Percentiles rank a stretch among this genome's conserved stretches.
These are phyloP conservation scores for Neopestalotiopsis clavispora DNA, from an alignment of 2,329 filamentous ascomycete species.

Conservation along the genomic window DNA sequence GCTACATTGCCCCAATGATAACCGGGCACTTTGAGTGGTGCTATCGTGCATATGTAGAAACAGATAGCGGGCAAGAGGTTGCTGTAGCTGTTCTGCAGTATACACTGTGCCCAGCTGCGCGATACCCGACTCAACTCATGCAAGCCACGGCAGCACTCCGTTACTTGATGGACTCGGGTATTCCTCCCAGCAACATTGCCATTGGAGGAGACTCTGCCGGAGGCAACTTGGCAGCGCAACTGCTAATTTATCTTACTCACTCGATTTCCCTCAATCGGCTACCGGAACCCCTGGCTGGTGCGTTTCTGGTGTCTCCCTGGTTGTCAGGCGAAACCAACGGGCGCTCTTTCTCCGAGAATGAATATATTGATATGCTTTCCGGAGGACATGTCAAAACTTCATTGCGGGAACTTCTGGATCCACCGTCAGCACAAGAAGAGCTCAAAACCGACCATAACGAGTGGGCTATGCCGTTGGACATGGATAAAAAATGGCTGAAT, in stretches of 20 bases:
- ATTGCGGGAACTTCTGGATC: neutral
- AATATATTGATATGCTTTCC: slow-evolving; percentile 39
- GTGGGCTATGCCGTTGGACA: slow-evolving; percentile 36
- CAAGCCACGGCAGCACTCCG: slow-evolving; percentile 38
- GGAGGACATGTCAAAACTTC: neutral
- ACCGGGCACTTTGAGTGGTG: slow-evolving; percentile 21
- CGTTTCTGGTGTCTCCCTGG: slow-evolving; percentile 40
- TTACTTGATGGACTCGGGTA: slow-evolving; percentile 34
- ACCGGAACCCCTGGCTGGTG: slow-evolving; percentile 34
- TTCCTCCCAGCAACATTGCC: slow-evolving; percentile 35
- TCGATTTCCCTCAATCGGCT: slow-evolving; percentile 30
- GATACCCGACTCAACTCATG: slow-evolving; percentile 37
- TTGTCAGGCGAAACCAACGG: slow-evolving; percentile 27
- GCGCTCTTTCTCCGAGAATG: slow-evolving; percentile 33
- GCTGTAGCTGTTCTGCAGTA: slow-evolving; percentile 42
- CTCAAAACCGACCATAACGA: slow-evolving; percentile 19
- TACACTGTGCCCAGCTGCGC: slow-evolving; percentile 34
- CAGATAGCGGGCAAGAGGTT: slow-evolving; percentile 23
- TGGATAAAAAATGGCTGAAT: slow-evolving; percentile 32
- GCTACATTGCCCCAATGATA: slow-evolving; percentile 18
- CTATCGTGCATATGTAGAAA: slow-evolving; percentile 18
- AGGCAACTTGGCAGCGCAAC: slow-evolving; percentile 38
- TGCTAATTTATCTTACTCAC: slow-evolving; percentile 39
- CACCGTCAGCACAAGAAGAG: too few relatives aligned
- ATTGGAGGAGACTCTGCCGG: slow-evolving; percentile 44